Percentiles rank a stretch among this genome's conserved stretches.
These are phyloP conservation scores for Lipomyces japonicus DNA, from an alignment of 805 yeast species.

Conservation along the genomic window DNA sequence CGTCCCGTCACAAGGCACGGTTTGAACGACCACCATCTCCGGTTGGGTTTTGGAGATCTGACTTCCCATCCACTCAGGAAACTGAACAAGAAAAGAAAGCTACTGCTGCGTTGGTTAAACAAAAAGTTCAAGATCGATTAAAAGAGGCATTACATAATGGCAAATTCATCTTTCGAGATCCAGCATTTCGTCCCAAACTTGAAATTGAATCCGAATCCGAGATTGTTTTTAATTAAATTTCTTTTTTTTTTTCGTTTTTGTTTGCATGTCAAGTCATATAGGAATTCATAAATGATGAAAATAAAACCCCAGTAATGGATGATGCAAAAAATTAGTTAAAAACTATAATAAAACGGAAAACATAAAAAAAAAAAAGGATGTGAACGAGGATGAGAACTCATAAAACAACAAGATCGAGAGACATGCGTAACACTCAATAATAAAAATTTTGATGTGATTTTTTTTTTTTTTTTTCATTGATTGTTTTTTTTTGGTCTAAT, in stretches of 20 bases:
- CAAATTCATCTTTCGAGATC: slow-evolving; percentile 46
- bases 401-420: too few species aligned
- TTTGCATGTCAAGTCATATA: too few species aligned
- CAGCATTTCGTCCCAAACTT: slow-evolving; percentile 12
- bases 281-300: not conserved
- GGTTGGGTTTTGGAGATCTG: slow-evolving; percentile 57
- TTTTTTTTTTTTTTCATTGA: too few species aligned
- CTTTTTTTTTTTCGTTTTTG: too few species aligned
- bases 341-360: too few species aligned
- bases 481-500: too few species aligned
- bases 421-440: too few species aligned
- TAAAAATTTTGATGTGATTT: too few species aligned
- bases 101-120: slow-evolving; percentile 37
- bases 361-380: not conserved
- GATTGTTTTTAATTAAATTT: not conserved
- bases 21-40: slow-evolving; percentile 47
- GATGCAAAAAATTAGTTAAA: not conserved
- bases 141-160: slow-evolving; percentile 44
- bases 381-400: too few species aligned
- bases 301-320: not conserved
- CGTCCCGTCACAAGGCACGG: slow-evolving; percentile 33
- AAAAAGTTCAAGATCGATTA: slow-evolving; percentile 46
- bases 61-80: slow-evolving; percentile 58
- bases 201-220: not conserved
- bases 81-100: slow-evolving; percentile 40